These are phyloP conservation scores for Aspergillus intermedius DNA, from an alignment of 2,329 filamentous ascomycete species.

Conservation along the genomic window DNA sequence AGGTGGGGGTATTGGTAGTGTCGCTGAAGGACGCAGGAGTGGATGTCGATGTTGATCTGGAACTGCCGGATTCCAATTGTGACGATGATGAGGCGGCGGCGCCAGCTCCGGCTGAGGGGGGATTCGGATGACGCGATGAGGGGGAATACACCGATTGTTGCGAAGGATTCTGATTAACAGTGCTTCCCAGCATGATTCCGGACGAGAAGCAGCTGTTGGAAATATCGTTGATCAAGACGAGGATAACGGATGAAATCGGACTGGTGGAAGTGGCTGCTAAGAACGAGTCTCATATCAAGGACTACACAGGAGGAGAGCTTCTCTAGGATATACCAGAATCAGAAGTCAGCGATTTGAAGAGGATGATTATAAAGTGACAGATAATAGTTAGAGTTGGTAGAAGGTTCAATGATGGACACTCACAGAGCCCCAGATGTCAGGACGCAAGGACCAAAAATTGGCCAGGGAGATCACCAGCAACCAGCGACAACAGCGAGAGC, in stretches of 20 bases:
- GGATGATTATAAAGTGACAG: neutral
- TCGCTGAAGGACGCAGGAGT: neutral
- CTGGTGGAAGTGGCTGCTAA: slow-evolving; percentile 46
- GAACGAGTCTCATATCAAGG: slow-evolving; percentile 51
- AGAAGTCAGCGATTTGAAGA: neutral
- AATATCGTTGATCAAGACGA: too few species aligned
- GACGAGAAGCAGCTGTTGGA: slow-evolving; percentile 52
- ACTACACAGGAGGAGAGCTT: too few species aligned
- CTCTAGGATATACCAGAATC: too few species aligned
- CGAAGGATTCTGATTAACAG: slow-evolving; percentile 22
- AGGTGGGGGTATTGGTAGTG: slow-evolving; percentile 29
- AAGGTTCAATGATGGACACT: neutral
- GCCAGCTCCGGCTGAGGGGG: neutral
- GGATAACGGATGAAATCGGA: neutral
- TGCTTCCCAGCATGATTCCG: slow-evolving; percentile 59
- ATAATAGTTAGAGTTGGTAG: neutral
- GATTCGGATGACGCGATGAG: slow-evolving; percentile 18
- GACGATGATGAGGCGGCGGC: slow-evolving; percentile 5
- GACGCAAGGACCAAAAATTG: slow-evolving; percentile 9
- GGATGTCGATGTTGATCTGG: slow-evolving; percentile 24
- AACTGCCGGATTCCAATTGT: slow-evolving; percentile 19
- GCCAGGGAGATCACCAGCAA: slow-evolving; percentile 12
- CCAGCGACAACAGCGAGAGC: slow-evolving; percentile 2
- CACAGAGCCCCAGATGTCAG: neutral
- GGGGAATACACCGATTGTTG: slow-evolving; percentile 32